Conservation (phyloP, 2,329 filamentous ascomycete species). For the Biscogniauxia sp. region DNA sequence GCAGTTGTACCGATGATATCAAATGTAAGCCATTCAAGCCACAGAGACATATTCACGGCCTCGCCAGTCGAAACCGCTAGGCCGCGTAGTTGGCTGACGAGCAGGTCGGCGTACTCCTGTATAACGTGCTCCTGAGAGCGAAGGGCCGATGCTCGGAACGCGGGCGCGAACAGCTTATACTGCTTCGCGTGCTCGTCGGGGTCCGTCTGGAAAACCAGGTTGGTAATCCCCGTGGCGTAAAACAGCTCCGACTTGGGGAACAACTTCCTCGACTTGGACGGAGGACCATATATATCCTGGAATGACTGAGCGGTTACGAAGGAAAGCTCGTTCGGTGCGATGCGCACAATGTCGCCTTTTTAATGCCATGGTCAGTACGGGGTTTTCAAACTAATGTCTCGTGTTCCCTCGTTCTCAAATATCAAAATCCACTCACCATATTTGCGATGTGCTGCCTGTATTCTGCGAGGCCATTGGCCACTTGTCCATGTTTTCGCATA, state of each 20-base stretch:
- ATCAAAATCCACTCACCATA: constrained; percentile 7
- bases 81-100: constrained; percentile 15
- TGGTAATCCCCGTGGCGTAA: constrained; percentile 15
- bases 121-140: constrained; percentile 24
- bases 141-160: constrained; percentile 19
- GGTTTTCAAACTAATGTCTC: background rate
- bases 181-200: constrained; percentile 21
- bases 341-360: constrained; percentile 15
- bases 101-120: constrained; percentile 18
- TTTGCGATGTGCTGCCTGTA: constrained; percentile 11
- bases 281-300: constrained; percentile 16
- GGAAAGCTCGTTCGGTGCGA: constrained; percentile 22
- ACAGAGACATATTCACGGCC: constrained; percentile 18
- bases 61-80: background rate
- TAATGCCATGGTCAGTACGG: background rate
- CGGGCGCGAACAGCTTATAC: constrained; percentile 18
- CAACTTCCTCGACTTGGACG: constrained; percentile 18
- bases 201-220: constrained; percentile 18
- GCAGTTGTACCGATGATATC: constrained; percentile 20
- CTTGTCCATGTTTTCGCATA: constrained; percentile 10
- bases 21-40: constrained; percentile 24
- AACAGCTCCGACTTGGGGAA: constrained; percentile 17
- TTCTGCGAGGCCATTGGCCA: constrained; percentile 8
- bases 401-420: no score
- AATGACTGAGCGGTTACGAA: constrained; percentile 11